Percentiles rank a stretch among this genome's conserved stretches.
Evolutionary conservation across 83 land plant genomes (phyloP).

Genomic region (Larix sibirica): DNA sequence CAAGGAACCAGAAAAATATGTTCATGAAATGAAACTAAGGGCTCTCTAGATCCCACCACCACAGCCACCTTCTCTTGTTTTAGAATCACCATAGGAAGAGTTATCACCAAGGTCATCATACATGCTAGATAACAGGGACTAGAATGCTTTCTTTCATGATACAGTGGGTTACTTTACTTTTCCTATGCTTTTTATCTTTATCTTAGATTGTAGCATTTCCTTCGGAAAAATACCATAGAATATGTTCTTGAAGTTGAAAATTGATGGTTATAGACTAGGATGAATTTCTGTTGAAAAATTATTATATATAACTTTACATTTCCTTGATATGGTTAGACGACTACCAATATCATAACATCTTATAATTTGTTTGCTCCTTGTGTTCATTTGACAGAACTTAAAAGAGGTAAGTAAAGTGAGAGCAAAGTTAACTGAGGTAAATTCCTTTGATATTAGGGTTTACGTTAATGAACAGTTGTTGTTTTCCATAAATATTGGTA

Average conservation of each 20-base stretch:
- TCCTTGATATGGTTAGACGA: background rate
- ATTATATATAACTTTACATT: background rate
- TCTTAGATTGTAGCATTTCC: background rate
- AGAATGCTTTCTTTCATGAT: background rate
- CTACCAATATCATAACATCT: background rate
- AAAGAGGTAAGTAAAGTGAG: slow-evolving; percentile 34
- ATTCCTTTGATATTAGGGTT: background rate
- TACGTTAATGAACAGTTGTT: background rate
- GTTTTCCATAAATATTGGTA: background rate
- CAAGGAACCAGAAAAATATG: slow-evolving; percentile 26
- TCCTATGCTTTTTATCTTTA: no score
- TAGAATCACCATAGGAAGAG: slow-evolving; percentile 26
- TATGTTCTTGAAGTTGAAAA: background rate
- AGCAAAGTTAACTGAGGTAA: slow-evolving; percentile 40
- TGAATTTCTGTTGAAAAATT: background rate
- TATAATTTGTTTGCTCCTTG: background rate
- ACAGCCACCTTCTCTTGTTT: slow-evolving; percentile 34
- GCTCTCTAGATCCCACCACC: slow-evolving; percentile 24
- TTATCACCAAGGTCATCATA: slow-evolving; percentile 17
- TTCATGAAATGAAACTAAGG: slow-evolving; percentile 24
- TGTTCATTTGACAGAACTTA: slow-evolving; percentile 23
- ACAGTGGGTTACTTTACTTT: background rate
- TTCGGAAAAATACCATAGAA: background rate
- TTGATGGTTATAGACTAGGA: background rate
- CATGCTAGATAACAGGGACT: background rate